Conservation (phyloP, 495 filamentous ascomycete genomes). For the Hyaloscypha hepaticicola region DNA sequence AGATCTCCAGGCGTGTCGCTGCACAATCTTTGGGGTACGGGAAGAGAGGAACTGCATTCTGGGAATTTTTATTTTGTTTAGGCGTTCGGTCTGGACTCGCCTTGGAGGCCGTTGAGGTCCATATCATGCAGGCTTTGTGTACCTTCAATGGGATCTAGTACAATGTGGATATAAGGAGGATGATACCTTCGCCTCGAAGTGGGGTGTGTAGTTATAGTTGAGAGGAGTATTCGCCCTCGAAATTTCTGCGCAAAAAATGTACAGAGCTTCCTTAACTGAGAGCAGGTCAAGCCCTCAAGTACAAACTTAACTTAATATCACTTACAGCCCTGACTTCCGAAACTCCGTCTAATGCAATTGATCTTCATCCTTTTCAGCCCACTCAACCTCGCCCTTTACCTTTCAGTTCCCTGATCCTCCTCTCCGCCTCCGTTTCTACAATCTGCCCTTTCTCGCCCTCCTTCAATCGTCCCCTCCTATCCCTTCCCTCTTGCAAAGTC, state of each 20-base stretch:
- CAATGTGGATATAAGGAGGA: not conserved
- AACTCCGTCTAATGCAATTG: not conserved
- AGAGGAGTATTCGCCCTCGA: not conserved
- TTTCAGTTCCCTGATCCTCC: conserved; percentile 14
- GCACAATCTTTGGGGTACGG: not conserved
- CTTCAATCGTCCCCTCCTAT: conserved; percentile 1
- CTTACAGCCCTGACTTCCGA: no score
- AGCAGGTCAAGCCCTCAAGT: no score
- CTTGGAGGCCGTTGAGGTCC: not conserved
- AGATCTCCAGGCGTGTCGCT: not conserved
- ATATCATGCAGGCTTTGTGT: not conserved
- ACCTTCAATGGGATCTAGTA: not conserved
- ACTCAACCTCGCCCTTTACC: conserved; percentile 8
- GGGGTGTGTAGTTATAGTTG: not conserved
- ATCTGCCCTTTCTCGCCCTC: not conserved
- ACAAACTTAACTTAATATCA: no score
- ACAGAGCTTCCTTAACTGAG: not conserved
- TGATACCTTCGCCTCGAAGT: not conserved
- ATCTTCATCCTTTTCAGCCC: not conserved
- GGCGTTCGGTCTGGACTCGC: conserved; percentile 8
- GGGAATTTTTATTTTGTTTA: not conserved
- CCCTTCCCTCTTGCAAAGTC: conserved; percentile 14
- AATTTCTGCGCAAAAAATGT: not conserved
- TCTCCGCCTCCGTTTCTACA: conserved; percentile 24
- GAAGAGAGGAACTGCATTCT: not conserved